Evolutionary conservation across 2,329 filamentous ascomycete genomes (phyloP).

Genomic region (Alternaria sp.): DNA sequence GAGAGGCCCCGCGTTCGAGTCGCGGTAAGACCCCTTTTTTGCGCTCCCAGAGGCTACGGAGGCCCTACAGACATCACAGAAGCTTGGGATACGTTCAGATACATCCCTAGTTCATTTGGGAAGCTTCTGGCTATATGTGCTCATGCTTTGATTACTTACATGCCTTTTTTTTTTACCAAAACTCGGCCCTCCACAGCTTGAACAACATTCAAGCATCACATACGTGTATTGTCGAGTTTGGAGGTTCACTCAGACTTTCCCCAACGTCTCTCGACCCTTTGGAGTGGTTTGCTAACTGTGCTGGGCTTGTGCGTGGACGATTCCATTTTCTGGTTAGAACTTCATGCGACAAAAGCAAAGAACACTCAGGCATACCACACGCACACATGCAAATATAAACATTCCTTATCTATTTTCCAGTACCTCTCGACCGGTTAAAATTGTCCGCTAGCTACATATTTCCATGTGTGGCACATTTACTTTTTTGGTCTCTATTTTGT

Average conservation of each 20-base stretch:
- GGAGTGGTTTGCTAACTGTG: background rate
- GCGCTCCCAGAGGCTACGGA: background rate
- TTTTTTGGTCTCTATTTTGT: background rate
- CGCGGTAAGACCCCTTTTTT: constrained; percentile 37
- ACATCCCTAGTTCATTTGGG: too few relatives aligned
- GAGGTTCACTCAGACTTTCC: background rate
- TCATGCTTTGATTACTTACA: too few relatives aligned
- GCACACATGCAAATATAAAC: background rate
- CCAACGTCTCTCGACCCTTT: fast-evolving
- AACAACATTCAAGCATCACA: too few relatives aligned
- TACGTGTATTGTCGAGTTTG: background rate
- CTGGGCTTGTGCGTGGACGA: too few relatives aligned
- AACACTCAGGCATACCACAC: background rate
- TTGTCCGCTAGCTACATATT: background rate
- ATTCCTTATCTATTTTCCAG: background rate
- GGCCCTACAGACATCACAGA: background rate
- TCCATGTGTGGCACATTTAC: too few relatives aligned
- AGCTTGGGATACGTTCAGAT: background rate
- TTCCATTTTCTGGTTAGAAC: too few relatives aligned
- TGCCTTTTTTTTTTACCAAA: too few relatives aligned
- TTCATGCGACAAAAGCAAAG: background rate
- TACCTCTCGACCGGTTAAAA: background rate
- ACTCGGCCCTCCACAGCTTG: too few relatives aligned
- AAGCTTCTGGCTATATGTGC: too few relatives aligned
- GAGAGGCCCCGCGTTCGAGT: constrained; percentile 43